Base-by-base conservation (phyloP, 768 basidiomycete genomes). In the Leucocoprinus birnbaumii region DNA sequence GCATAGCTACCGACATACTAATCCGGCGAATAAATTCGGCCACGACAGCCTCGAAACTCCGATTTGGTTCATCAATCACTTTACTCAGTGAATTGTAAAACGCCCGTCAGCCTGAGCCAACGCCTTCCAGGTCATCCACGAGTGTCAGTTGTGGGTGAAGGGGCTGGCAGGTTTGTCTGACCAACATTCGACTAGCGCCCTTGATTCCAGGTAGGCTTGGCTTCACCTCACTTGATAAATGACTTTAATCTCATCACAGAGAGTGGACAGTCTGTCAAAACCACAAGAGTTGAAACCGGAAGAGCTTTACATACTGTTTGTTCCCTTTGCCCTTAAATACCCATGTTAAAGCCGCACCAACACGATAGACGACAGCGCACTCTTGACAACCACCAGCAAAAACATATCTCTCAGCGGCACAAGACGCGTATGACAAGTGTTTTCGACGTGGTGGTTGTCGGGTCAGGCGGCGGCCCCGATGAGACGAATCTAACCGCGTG, bases 401-500 rank as follows among this genome's bases (percentile, higher is more conserved):
- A 38, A 14, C 38, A 5, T 13, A 6, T 4, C 13, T 7, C 38
- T 38, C 16, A 13, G 45, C 47, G 18, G 18, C 41, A 53, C 37
- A 34, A 44, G 3, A n/a, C 35, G 9, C n/a, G 25, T 41, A 74
- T 80, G 65, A 68, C 74, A 21, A 21, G 41, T 25, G 69, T 73
- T 62, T 92, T 93, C 67, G 85, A 91, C 66, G 63, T 93, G 60
- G 72, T 92, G 56, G 87, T 89, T 61, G 83, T 93, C 35, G 95
- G 75, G 46, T 82, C 84, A 61, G 92, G 94, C 54, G 95, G 95
- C 43, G 95, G 95, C 47, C 93, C 92, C 7, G 80, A 87, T 62
- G 95, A 98, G 70, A 87, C 86, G 21, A 91, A 98, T 72, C 71
- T 97, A 59, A 91, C 90, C 24, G 87, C 84, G 94, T 93, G 67